Evolutionary conservation across 352 stramenopile species (phyloP), one percentile per base, ranked within the genome.

Genomic region (Pythium vanterpoolii): DNA sequence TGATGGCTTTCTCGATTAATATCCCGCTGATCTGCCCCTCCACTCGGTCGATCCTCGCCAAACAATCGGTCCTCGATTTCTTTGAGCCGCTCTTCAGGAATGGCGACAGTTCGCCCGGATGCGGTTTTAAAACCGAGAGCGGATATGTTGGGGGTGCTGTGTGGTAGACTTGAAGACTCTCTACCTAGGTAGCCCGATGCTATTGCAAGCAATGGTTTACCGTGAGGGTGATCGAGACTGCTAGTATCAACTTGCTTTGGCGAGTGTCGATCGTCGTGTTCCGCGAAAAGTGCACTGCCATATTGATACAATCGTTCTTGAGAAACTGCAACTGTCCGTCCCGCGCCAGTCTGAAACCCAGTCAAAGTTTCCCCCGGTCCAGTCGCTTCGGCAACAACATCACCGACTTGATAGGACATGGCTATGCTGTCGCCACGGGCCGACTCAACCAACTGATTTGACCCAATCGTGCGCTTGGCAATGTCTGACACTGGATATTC

Each of bases 41-140:
- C 48, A 44, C 11, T 33, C 19, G 31, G 5, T 8, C 23, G 4
- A 16, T 38, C 31, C 38, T 60, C 46, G 34, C 24, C 19, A 31
- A 62, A 62, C n/a, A 62, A 18, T 9, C 44, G 34, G 24, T 24
- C 23, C 16, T 55, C 45, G 7, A 56, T 50, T 28, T 54, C 56
- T 28, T 50, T 56, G 8, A 62, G 27, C 9, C 56, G 56, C 11
- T 62, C 56, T 34, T 62, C 56, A 7, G 45, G 31, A 14, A 62
- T 55, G 1, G 18, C 18, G 13, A 62, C 44, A 39, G 4, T 21
- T 31, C 36, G 33, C 9, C 56, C 56, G 7, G 45, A 62, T 23
- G 56, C 56, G 18, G 56, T 62, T 19, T 62, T 44, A 34, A 62
- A 62, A 13, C 44, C 56, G 1, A 23, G 18, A 16, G 11, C 11